phyloP scores from a whole-genome alignment of 495 filamentous ascomycete genomes.

The Talaromyces ruber region DNA sequence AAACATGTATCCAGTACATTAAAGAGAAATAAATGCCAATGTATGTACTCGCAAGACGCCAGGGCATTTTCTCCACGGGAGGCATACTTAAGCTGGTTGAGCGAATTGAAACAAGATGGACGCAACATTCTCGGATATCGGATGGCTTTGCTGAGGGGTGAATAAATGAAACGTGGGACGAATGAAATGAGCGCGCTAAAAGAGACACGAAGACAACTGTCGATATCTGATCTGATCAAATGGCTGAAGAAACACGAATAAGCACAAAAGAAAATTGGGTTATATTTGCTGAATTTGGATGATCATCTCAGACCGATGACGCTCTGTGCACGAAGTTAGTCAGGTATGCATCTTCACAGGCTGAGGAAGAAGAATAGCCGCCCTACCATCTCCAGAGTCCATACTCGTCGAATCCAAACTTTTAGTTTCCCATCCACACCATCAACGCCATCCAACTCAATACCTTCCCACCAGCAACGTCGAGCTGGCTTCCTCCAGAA shows the following conservation, averaged over 20 bases:
- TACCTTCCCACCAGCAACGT: conserved; percentile 98
- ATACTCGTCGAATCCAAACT: conserved; percentile 95
- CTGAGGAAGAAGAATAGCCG: not conserved
- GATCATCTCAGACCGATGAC: conserved; percentile 78
- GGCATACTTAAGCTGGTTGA: not conserved
- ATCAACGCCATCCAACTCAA: conserved; percentile 85
- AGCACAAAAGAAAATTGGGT: not conserved
- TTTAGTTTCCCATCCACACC: conserved; percentile 89
- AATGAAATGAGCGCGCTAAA: conserved; percentile 1
- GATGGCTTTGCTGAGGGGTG: not conserved
- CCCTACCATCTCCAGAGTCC: conserved; percentile 95
- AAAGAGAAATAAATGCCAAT: not conserved
- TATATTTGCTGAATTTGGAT: not conserved
- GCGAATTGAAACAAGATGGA: not conserved
- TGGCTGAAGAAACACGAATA: not conserved
- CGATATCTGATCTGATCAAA: not conserved
- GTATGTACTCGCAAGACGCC: not conserved
- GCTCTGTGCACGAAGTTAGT: conserved; percentile 45
- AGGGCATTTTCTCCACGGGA: not conserved
- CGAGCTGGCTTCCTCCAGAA: conserved; percentile 98
- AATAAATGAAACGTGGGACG: not conserved
- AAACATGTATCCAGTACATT: not conserved
- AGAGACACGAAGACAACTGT: not conserved
- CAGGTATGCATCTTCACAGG: not conserved
- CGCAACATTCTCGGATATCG: conserved; percentile 3